Percentiles rank a stretch among this genome's conserved stretches.
Evolutionary conservation across 2,329 filamentous ascomycete genomes (phyloP).

Genomic region (Aspergillus aculeatinus): DNA sequence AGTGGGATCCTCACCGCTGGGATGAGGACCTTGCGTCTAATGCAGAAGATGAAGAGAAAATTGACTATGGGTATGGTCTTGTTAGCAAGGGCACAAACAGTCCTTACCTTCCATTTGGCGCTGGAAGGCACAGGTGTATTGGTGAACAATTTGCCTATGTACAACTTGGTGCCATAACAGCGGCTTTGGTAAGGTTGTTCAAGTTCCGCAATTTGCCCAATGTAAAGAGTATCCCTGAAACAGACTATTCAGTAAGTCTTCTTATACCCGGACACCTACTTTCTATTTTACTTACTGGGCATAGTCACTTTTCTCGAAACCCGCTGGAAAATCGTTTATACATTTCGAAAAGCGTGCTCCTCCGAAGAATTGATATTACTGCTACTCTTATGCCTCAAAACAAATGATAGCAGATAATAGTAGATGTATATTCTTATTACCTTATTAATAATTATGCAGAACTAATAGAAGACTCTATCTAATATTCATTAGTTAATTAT

Average conservation of each 20-base stretch:
- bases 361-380: slow-evolving; percentile 26
- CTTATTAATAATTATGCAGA: neutral
- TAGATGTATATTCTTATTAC: neutral
- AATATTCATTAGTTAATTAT: too few relatives aligned
- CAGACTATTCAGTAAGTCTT: slow-evolving; percentile 56
- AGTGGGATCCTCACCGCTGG: slow-evolving; percentile 94
- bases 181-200: slow-evolving; percentile 72
- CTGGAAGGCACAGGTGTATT: slow-evolving; percentile 89
- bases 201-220: slow-evolving; percentile 65
- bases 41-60: slow-evolving; percentile 65
- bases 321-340: slow-evolving; percentile 68
- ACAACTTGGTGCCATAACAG: slow-evolving; percentile 83
- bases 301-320: slow-evolving; percentile 67
- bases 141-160: slow-evolving; percentile 95
- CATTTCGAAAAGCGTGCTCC: slow-evolving; percentile 62
- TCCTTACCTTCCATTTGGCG: slow-evolving; percentile 91
- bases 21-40: slow-evolving; percentile 56
- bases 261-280: neutral
- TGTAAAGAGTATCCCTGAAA: slow-evolving; percentile 40
- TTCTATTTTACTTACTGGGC: slow-evolving; percentile 12
- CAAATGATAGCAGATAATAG: neutral
- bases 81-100: slow-evolving; percentile 87
- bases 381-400: neutral
- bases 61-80: slow-evolving; percentile 91
- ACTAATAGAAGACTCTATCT: neutral